These are phyloP conservation scores for Mycena rebaudengoi DNA, from an alignment of 768 basidiomycete species.

Conservation along the genomic window DNA sequence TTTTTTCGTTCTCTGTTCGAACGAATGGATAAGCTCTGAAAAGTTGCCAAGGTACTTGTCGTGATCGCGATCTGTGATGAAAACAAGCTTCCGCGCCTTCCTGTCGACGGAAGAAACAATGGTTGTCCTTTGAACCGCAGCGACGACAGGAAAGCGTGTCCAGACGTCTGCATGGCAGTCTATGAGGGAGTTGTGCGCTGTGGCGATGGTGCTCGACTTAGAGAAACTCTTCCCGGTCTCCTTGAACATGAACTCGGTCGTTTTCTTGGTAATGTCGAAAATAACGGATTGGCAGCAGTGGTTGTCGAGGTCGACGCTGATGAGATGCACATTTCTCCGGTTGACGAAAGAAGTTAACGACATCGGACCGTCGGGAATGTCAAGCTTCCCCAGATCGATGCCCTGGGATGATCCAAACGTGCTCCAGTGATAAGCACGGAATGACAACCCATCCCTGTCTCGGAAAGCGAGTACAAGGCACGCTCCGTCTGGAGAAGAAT, in stretches of 20 bases:
- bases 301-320: conserved; percentile 45
- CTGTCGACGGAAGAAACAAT: conserved; percentile 44
- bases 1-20: conserved; percentile 61
- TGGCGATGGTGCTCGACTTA: conserved; percentile 23
- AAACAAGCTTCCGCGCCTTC: conserved; percentile 46
- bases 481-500: conserved; percentile 63
- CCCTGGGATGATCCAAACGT: conserved; percentile 64
- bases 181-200: conserved; percentile 58
- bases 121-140: conserved; percentile 58
- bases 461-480: conserved; percentile 52
- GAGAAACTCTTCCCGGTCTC: conserved; percentile 45
- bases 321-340: conserved; percentile 51
- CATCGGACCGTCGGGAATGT: conserved; percentile 37
- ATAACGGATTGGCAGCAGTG: conserved; percentile 50
- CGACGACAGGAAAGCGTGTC: conserved; percentile 66
- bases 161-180: conserved; percentile 66
- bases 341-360: conserved; percentile 54
- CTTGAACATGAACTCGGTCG: conserved; percentile 65
- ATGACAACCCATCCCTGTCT: conserved; percentile 18
- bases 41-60: conserved; percentile 53
- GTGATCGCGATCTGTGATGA: conserved; percentile 50
- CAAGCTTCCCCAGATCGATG: conserved; percentile 44
- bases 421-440: conserved; percentile 61
- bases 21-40: conserved; percentile 50
- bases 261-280: conserved; percentile 61